Evolutionary conservation across 306 rosid species (phyloP).

Genomic region (Quercus glauca): DNA sequence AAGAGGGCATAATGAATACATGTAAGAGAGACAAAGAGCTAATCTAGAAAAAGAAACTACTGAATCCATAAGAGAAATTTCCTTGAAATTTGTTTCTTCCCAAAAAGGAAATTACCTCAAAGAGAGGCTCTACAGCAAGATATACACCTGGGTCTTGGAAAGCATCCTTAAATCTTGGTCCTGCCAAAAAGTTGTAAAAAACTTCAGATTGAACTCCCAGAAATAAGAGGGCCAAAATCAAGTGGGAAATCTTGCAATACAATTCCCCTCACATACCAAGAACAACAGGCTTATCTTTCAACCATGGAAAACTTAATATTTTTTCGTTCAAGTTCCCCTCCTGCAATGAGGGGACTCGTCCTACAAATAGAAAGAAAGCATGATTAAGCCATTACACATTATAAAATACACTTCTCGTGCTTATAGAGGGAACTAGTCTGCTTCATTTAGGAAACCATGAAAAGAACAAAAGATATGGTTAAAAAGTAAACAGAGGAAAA

Average conservation of each 20-base stretch:
- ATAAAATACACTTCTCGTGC: slow-evolving; percentile 5
- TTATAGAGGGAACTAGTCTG: slow-evolving; percentile 4
- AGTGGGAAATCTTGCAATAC: slow-evolving; percentile 9
- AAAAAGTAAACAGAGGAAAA: neutral
- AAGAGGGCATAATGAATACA: slow-evolving; percentile 22
- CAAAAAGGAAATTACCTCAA: slow-evolving; percentile 49
- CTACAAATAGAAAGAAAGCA: slow-evolving; percentile 41
- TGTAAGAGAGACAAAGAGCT: slow-evolving; percentile 11
- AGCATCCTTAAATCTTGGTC: slow-evolving; percentile 92
- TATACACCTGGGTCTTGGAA: slow-evolving; percentile 89
- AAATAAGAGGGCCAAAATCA: slow-evolving; percentile 24
- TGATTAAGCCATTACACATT: slow-evolving; percentile 7
- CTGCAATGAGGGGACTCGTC: slow-evolving; percentile 77
- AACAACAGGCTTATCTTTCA: slow-evolving; percentile 77
- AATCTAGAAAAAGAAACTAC: slow-evolving; percentile 6
- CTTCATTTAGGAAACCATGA: slow-evolving; percentile 5
- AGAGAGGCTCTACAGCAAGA: slow-evolving; percentile 78
- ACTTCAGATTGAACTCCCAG: slow-evolving; percentile 15
- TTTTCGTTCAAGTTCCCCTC: slow-evolving; percentile 83
- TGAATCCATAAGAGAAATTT: neutral
- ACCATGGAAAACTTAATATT: slow-evolving; percentile 84
- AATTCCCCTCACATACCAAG: slow-evolving; percentile 54
- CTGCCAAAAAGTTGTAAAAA: slow-evolving; percentile 37
- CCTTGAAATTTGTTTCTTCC: slow-evolving; percentile 8
- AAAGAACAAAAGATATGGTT: slow-evolving; percentile 8